Evolutionary conservation across 192 early-diverging fungal species (phyloP).

Genomic region (Pecoramyces ruminantium): DNA sequence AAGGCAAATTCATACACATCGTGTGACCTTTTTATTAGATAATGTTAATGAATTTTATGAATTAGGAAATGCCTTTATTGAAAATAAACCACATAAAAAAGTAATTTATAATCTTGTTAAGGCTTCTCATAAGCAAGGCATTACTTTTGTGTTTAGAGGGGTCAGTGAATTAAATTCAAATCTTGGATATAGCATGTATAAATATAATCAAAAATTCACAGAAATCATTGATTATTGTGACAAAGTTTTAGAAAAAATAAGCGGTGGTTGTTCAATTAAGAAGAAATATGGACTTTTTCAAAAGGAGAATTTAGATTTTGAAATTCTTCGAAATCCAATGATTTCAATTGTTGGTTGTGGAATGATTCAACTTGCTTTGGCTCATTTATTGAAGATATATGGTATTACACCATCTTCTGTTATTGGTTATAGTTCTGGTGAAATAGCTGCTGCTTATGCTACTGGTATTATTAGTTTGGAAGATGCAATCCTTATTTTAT

Average conservation of each 20-base stretch:
- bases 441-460: slow-evolving; percentile 14
- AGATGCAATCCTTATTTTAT: slow-evolving; percentile 6
- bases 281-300: background rate
- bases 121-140: background rate
- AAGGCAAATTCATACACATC: background rate
- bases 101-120: background rate
- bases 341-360: background rate
- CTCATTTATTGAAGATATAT: slow-evolving; percentile 7
- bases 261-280: background rate
- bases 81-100: background rate
- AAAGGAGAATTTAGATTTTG: background rate
- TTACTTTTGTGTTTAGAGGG: background rate
- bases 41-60: background rate
- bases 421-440: slow-evolving; percentile 13
- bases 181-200: background rate
- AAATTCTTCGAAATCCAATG: background rate
- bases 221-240: background rate
- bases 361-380: slow-evolving; percentile 1
- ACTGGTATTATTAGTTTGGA: slow-evolving; percentile 3
- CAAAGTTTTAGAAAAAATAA: background rate
- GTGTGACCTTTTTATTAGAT: background rate
- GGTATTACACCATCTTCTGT: slow-evolving; percentile 5
- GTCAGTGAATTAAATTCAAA: background rate
- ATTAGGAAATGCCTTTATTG: background rate
- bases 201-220: background rate